phyloP scores from a whole-genome alignment of 768 basidiomycete genomes.

The Amanita thiersii region DNA sequence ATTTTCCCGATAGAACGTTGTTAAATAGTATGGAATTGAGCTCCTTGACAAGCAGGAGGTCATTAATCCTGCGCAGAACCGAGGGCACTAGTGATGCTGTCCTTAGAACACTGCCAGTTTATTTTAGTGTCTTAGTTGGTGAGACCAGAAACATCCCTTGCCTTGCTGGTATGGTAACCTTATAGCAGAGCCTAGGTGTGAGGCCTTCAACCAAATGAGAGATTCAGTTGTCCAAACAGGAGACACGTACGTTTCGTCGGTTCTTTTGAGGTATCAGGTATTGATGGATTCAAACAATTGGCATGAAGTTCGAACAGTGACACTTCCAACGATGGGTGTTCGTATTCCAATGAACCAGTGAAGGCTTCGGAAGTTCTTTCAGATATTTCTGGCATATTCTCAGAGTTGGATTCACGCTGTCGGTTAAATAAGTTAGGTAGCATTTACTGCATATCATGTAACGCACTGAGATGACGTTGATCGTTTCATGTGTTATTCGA shows the following conservation, averaged over 20 bases:
- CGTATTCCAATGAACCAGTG: conserved; percentile 47
- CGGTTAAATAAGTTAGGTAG: conserved; percentile 2
- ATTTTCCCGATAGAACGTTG: conserved; percentile 49
- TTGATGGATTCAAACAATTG: conserved; percentile 55
- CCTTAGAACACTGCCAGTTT: conserved; percentile 45
- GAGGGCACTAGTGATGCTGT: conserved; percentile 70
- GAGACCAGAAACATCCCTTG: conserved; percentile 18
- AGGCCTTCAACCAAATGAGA: conserved; percentile 40
- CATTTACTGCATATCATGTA: neutral
- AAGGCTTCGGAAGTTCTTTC: conserved; percentile 54
- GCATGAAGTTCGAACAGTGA: conserved; percentile 36
- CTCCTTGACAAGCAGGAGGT: conserved; percentile 69
- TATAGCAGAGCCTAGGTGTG: conserved; percentile 77
- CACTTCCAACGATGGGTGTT: conserved; percentile 72
- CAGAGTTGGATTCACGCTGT: conserved; percentile 56
- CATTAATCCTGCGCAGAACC: conserved; percentile 63
- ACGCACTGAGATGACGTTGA: conserved; percentile 56
- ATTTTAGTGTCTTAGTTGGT: conserved; percentile 5
- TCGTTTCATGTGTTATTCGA: conserved; percentile 66
- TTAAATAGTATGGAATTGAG: conserved; percentile 64
- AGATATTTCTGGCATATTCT: conserved; percentile 60
- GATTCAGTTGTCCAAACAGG: neutral
- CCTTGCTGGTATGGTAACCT: conserved; percentile 69
- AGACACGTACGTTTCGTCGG: conserved; percentile 51
- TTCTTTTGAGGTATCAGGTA: conserved; percentile 26